Evolutionary conservation across 75 land plant genomes (phyloP), one percentile per base, ranked within the genome.

Genomic region (Larix kaempferi): DNA sequence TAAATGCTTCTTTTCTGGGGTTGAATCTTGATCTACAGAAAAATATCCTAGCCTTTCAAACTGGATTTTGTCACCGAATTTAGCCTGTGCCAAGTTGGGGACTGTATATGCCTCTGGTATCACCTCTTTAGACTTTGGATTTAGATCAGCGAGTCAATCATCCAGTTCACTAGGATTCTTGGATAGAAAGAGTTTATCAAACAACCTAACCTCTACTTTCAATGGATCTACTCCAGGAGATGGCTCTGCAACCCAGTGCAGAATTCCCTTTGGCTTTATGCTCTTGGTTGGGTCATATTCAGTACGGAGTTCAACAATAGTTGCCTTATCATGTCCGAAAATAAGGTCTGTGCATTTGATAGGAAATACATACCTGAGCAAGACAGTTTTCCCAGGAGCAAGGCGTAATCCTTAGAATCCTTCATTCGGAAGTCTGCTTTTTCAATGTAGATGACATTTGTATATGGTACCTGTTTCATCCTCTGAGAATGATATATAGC

Each of bases 31-130:
- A 78, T 95, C 99, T 37, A 91, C 94, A 11, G 85, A 81, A 78
- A 93, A 95, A 76, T 93, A 95, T 1, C 99, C 99, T 95, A 91
- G 86, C 58, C 99, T 86, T 84, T 96, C 99, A 76, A 96, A 96
- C 76, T 96, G 99, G 74, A 92, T 94, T 44, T 73, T 86, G 75
- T 94, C 92, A 22, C 95, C 99, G 67, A 81, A 59, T 5, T 82
- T 82, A 69, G 98, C 91, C 78, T 73, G 67, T 56, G 54, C 67
- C 80, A 96, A 86, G 27, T 84, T 69, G 14, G 94, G 83, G 41
- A 89, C 88, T n/a, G 98, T 93, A 78, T 78, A 89, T 74, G 99
- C 99, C 11, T 75, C 85, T n/a, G n/a, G n/a, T n/a, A n/a, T n/a
- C n/a, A n/a, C n/a, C n/a, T n/a, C n/a, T n/a, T n/a, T n/a, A n/a